Evolutionary conservation across 2,329 filamentous ascomycete species (phyloP).

Genomic region (Neonectria punicea): DNA sequence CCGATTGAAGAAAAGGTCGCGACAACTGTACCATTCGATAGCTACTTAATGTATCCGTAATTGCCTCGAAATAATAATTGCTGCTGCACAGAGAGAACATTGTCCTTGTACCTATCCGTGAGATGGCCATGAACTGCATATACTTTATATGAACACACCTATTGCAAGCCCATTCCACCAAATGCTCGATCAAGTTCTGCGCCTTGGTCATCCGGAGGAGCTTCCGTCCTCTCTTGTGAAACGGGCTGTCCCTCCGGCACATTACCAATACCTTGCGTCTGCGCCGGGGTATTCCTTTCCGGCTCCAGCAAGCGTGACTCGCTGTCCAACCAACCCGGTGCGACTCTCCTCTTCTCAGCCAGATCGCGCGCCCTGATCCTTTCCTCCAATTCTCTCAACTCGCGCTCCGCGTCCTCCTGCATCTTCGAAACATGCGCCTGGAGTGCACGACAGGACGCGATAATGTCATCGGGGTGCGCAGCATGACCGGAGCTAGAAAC

Average conservation of each 20-base stretch:
- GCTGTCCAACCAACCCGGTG: conserved; percentile 84
- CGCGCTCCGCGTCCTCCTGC: conserved; percentile 72
- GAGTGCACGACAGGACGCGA: conserved; percentile 82
- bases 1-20: not conserved
- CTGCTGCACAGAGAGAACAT: conserved; percentile 7
- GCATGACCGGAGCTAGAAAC: conserved; percentile 81
- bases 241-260: conserved; percentile 23
- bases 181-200: conserved; percentile 69
- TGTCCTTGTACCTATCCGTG: conserved; percentile 21
- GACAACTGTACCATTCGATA: conserved; percentile 13
- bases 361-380: conserved; percentile 72
- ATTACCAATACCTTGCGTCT: conserved; percentile 42
- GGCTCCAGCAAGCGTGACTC: conserved; percentile 76
- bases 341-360: conserved; percentile 81
- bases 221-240: conserved; percentile 31
- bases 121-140: conserved; percentile 22
- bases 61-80: conserved; percentile 14
- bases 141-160: conserved; percentile 1
- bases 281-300: conserved; percentile 57
- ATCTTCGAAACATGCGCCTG: conserved; percentile 78
- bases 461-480: conserved; percentile 87
- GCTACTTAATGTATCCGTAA: conserved; percentile 21
- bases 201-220: conserved; percentile 59
- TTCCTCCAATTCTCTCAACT: conserved; percentile 77
- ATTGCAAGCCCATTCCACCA: conserved; percentile 57